Percentiles rank a stretch among this genome's conserved stretches.
Conservation (phyloP, 495 filamentous ascomycete genomes). For the Pseudotulostoma volvatum region DNA sequence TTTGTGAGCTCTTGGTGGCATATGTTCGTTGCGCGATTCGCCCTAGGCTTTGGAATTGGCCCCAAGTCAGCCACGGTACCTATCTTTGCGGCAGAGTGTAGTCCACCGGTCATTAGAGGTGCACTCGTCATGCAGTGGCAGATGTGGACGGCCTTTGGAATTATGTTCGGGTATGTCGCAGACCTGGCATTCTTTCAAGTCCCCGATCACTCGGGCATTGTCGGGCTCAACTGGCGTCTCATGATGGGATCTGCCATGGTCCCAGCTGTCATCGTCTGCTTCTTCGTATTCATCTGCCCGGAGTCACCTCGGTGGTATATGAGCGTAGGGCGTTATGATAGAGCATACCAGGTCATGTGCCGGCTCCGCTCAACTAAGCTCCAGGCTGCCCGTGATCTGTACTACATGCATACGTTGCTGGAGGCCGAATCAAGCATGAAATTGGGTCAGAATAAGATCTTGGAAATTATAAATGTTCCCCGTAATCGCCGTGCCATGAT, state of each 20-base stretch:
- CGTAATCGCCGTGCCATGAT: slow-evolving; percentile 66
- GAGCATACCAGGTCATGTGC: slow-evolving; percentile 51
- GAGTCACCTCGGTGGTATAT: slow-evolving; percentile 72
- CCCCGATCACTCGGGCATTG: slow-evolving; percentile 32
- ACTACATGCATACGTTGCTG: slow-evolving; percentile 61
- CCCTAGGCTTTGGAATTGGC: slow-evolving; percentile 61
- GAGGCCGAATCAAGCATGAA: slow-evolving; percentile 48
- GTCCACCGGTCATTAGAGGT: slow-evolving; percentile 56
- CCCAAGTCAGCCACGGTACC: slow-evolving; percentile 69
- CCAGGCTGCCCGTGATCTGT: slow-evolving; percentile 68
- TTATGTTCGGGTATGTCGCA: slow-evolving; percentile 59
- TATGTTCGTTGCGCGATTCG: slow-evolving; percentile 56
- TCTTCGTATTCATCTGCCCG: slow-evolving; percentile 55
- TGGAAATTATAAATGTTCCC: slow-evolving; percentile 55
- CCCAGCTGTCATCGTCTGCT: slow-evolving; percentile 53
- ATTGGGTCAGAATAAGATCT: slow-evolving; percentile 42
- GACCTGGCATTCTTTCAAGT: slow-evolving; percentile 59
- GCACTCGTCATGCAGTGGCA: slow-evolving; percentile 74
- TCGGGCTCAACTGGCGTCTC: slow-evolving; percentile 61
- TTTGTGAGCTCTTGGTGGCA: slow-evolving; percentile 62
- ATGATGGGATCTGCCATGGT: slow-evolving; percentile 73
- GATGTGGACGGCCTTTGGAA: slow-evolving; percentile 75
- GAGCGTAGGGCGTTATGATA: slow-evolving; percentile 44
- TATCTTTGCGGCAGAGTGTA: slow-evolving; percentile 62
- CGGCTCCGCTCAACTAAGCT: slow-evolving; percentile 51